phyloP scores from a whole-genome alignment of 768 basidiomycete species.

The Tubosaeta brunneosetosa region DNA sequence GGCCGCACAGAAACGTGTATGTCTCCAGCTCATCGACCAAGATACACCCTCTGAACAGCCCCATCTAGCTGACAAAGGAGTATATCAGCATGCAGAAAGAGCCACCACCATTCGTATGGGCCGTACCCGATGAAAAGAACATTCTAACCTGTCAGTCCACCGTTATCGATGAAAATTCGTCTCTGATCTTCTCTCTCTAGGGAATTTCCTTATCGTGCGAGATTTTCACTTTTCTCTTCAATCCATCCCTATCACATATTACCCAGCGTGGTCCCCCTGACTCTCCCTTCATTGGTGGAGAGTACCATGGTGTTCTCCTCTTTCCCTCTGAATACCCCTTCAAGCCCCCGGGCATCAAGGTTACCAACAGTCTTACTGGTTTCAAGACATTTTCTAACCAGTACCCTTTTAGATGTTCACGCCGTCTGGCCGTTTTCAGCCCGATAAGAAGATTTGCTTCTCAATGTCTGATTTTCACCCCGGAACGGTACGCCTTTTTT shows the following conservation, averaged over 20 bases:
- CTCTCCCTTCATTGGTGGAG: constrained; percentile 85
- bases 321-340: constrained; percentile 96
- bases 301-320: constrained; percentile 88
- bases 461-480: constrained; percentile 97
- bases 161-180: constrained; percentile 1
- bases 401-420: constrained; percentile 70
- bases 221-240: constrained; percentile 2
- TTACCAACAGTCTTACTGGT: constrained; percentile 28
- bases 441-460: constrained; percentile 95
- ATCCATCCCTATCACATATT: constrained; percentile 5
- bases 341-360: constrained; percentile 96
- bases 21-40: constrained; percentile 18
- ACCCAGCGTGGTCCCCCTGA: constrained; percentile 88
- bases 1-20: constrained; percentile 80
- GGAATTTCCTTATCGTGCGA: constrained; percentile 92
- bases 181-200: constrained; percentile 38
- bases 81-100: constrained; percentile 88
- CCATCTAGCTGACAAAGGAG: constrained; percentile 72
- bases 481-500: constrained; percentile 57
- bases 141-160: constrained; percentile 79
- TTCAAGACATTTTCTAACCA: constrained; percentile 5
- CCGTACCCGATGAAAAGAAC: constrained; percentile 95
- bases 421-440: constrained; percentile 85
- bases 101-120: constrained; percentile 95
- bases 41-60: not conserved